Conservation (phyloP, 495 filamentous ascomycete species). For the Tuber magnatum region DNA sequence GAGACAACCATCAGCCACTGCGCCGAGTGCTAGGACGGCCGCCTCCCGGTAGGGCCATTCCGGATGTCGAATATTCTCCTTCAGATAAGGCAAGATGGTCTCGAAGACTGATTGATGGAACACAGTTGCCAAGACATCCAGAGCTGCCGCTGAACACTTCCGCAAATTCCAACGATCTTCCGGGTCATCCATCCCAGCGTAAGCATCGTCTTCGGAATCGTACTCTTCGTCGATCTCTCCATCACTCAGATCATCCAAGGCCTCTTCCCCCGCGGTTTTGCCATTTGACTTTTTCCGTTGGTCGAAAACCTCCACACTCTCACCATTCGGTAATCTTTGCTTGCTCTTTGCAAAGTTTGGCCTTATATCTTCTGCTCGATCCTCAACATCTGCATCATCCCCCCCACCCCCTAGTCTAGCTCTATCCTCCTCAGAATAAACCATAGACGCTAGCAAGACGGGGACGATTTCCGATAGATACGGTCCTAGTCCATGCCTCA, state of each 20-base stretch:
- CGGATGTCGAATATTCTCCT: slow-evolving; percentile 74
- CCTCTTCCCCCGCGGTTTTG: slow-evolving; percentile 50
- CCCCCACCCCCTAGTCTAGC: slow-evolving; percentile 69
- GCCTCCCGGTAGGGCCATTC: slow-evolving; percentile 94
- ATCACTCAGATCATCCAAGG: slow-evolving; percentile 73
- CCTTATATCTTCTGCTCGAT: slow-evolving; percentile 84
- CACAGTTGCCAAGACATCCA: slow-evolving; percentile 87
- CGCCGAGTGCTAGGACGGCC: slow-evolving; percentile 87
- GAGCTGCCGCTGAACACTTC: slow-evolving; percentile 93
- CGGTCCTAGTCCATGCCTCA: slow-evolving; percentile 65
- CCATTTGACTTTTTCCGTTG: slow-evolving; percentile 47
- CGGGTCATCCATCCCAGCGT: slow-evolving; percentile 53
- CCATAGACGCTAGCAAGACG: slow-evolving; percentile 86
- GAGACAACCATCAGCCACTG: slow-evolving; percentile 92
- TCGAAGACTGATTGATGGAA: slow-evolving; percentile 85
- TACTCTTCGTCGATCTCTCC: slow-evolving; percentile 75
- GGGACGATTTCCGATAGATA: slow-evolving; percentile 82
- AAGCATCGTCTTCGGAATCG: slow-evolving; percentile 63
- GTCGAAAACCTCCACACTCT: slow-evolving; percentile 43
- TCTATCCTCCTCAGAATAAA: slow-evolving; percentile 91
- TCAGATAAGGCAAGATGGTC: slow-evolving; percentile 84
- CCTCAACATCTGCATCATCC: slow-evolving; percentile 88
- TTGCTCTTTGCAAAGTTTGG: slow-evolving; percentile 83
- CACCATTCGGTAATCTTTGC: slow-evolving; percentile 43
- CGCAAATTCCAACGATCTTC: slow-evolving; percentile 93